Percentiles rank a stretch among this genome's conserved stretches.
phyloP scores from a whole-genome alignment of 768 basidiomycete genomes.

The Suillus sp. region DNA sequence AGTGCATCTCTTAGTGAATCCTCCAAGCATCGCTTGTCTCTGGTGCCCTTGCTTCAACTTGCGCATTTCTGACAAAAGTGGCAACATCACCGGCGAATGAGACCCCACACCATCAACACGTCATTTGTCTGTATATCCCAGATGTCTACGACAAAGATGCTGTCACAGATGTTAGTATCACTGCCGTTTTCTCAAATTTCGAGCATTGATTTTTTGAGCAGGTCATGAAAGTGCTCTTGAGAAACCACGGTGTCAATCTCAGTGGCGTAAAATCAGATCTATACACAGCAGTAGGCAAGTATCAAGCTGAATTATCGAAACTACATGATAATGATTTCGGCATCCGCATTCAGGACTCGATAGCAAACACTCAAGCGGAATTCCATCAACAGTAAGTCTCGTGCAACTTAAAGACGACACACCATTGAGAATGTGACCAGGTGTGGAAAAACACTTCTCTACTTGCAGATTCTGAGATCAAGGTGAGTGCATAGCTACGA shows the following conservation, averaged over 20 bases:
- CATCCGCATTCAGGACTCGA: slow-evolving; percentile 54
- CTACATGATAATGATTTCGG: not conserved
- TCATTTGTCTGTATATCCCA: slow-evolving; percentile 73
- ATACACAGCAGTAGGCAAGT: slow-evolving; percentile 61
- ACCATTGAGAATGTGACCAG: slow-evolving; percentile 36
- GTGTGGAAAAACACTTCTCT: slow-evolving; percentile 68
- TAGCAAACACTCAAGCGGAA: slow-evolving; percentile 75
- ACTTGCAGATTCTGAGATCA: slow-evolving; percentile 60
- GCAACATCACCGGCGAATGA: slow-evolving; percentile 59
- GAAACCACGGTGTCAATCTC: slow-evolving; percentile 64
- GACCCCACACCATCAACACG: slow-evolving; percentile 54
- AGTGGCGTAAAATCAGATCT: slow-evolving; percentile 73
- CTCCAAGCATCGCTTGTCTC: slow-evolving; percentile 60
- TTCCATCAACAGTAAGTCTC: slow-evolving; percentile 62
- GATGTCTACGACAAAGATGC: slow-evolving; percentile 66
- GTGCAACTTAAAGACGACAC: slow-evolving; percentile 6
- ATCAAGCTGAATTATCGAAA: not conserved
- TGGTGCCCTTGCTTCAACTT: slow-evolving; percentile 62
- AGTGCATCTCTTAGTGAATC: slow-evolving; percentile 4
- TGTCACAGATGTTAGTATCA: slow-evolving; percentile 50
- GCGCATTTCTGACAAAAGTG: slow-evolving; percentile 62
- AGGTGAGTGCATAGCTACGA: slow-evolving; percentile 42
- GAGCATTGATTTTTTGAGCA: slow-evolving; percentile 14
- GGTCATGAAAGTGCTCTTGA: slow-evolving; percentile 71
- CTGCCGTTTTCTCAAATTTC: not conserved